Conservation (phyloP, 2,329 filamentous ascomycete species). For the Amauroascus verrucosus region DNA sequence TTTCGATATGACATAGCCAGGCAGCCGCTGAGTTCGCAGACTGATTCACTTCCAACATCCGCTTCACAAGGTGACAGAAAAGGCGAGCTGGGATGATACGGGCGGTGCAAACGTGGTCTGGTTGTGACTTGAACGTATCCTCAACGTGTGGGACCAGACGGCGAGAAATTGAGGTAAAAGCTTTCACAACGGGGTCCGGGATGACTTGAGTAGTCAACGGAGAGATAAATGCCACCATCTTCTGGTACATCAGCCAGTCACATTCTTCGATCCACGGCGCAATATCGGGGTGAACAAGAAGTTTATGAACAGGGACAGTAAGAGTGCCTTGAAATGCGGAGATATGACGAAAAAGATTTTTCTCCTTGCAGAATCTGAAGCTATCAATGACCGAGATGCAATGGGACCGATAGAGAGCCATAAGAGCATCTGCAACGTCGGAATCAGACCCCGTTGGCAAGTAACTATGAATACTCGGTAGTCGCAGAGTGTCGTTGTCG, state of each 20-base stretch:
- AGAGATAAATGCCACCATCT: constrained; percentile 86
- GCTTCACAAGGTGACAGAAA: constrained; percentile 76
- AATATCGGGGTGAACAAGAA: constrained; percentile 70
- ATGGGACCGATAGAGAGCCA: constrained; percentile 83
- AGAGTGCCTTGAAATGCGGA: constrained; percentile 92
- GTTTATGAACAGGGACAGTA: constrained; percentile 90
- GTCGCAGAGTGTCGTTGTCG: constrained; percentile 60
- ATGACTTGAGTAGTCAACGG: constrained; percentile 85
- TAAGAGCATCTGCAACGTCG: constrained; percentile 75
- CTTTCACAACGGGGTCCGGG: constrained; percentile 75
- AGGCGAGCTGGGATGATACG: constrained; percentile 81
- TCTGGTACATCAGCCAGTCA: constrained; percentile 91
- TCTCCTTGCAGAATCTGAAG: constrained; percentile 91
- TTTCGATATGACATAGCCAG: constrained; percentile 78
- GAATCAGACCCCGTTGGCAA: constrained; percentile 71
- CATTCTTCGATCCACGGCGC: constrained; percentile 92
- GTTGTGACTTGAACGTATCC: constrained; percentile 75
- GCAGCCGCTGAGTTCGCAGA: constrained; percentile 90
- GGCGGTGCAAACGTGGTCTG: constrained; percentile 72
- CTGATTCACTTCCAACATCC: constrained; percentile 81
- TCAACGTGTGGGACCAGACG: constrained; percentile 70
- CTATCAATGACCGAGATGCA: constrained; percentile 93
- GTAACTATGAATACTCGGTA: constrained; percentile 81
- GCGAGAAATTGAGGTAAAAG: constrained; percentile 76
- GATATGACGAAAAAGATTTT: constrained; percentile 90